Evolutionary conservation across 2,329 filamentous ascomycete species (phyloP), one percentile per base, ranked within the genome.

Genomic region (Fusarium sp.): DNA sequence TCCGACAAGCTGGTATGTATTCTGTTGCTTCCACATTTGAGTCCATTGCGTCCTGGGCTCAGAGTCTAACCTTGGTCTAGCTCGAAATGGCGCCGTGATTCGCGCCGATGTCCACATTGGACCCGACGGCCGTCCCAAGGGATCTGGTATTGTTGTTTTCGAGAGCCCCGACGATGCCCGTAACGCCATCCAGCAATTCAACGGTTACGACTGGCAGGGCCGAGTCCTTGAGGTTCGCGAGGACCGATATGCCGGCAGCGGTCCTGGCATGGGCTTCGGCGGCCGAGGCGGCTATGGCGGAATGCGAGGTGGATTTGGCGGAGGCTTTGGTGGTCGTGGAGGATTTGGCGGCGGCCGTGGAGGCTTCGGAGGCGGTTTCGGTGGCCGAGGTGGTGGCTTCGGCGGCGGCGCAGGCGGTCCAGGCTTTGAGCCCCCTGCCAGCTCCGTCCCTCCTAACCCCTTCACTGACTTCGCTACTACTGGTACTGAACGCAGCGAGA

Each of bases 201-300:
- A 98, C 78, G 96, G 96, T 64, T 98, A 97, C 79, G 96, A 99
- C 70, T 99, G 96, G 96, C 95, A 98, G 80, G 96, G 96, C 10
- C 91, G 96, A 63, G 84, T 90, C 57, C 88, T 99, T 55, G 96
- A 99, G 80, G 96, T 99, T 69, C 93, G 96, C 68, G 95, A 98
- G 81, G 96, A 99, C 78, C 91, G 96, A 62, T 99, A 94, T 78
- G 96, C 96, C 64, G 90, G 89, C 25, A 84, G 81, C 65, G 89
- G 89, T 65, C 73, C 73, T 9, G 80, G 74, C 78, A 84, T 74
- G 83, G 87, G 86, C 63, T 83, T 83, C 65, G 82, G 83, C 16
- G 87, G 85, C 53, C 85, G 86, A 67, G 88, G 88, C 44, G 89
- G 87, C 56, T 87, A 85, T 61, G 86, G 86, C 58, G 86, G 86